A percentile compares a stretch with the other conserved stretches of the same genome.
phyloP scores from a whole-genome alignment of 2,329 filamentous ascomycete species.

The Aureobasidium melanogenum region DNA sequence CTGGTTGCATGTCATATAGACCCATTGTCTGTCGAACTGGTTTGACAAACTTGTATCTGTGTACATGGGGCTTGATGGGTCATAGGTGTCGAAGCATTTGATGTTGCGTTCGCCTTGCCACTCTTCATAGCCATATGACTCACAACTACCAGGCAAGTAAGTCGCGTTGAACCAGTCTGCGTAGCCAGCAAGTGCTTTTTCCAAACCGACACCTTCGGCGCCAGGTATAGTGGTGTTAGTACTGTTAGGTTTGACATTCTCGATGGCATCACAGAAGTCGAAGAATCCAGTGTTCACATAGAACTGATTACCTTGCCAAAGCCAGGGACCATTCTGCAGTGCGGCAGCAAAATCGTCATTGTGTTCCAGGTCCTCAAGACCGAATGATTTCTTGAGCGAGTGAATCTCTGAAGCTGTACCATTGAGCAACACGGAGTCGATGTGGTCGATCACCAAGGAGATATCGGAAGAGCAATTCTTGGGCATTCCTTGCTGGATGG shows the following conservation, averaged over 20 bases:
- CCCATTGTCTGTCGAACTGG: slow-evolving; percentile 44
- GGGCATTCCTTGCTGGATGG: slow-evolving; percentile 50
- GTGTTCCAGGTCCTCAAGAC: slow-evolving; percentile 41
- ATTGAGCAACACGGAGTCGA: slow-evolving; percentile 28
- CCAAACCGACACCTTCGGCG: slow-evolving; percentile 42
- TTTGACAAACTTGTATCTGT: slow-evolving; percentile 43
- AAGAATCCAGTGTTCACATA: slow-evolving; percentile 37
- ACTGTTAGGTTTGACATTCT: slow-evolving; percentile 19
- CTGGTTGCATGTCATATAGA: slow-evolving; percentile 56
- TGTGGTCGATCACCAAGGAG: slow-evolving; percentile 42
- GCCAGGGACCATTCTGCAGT: slow-evolving; percentile 47
- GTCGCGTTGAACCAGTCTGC: slow-evolving; percentile 44
- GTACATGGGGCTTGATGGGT: slow-evolving; percentile 41
- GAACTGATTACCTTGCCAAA: slow-evolving; percentile 49
- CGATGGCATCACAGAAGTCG: slow-evolving; percentile 34
- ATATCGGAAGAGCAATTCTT: slow-evolving; percentile 49
- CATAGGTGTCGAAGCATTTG: slow-evolving; percentile 47
- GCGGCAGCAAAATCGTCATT: slow-evolving; percentile 46
- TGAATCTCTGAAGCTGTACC: slow-evolving; percentile 26
- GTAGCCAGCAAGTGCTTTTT: slow-evolving; percentile 46
- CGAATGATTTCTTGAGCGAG: slow-evolving; percentile 45
- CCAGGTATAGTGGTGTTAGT: slow-evolving; percentile 25
- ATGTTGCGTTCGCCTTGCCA: slow-evolving; percentile 34
- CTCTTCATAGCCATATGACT: slow-evolving; percentile 37
- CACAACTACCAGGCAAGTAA: slow-evolving; percentile 41